Evolutionary conservation across 2,329 filamentous ascomycete species (phyloP).

Genomic region (Rasamsonia emersonii): DNA sequence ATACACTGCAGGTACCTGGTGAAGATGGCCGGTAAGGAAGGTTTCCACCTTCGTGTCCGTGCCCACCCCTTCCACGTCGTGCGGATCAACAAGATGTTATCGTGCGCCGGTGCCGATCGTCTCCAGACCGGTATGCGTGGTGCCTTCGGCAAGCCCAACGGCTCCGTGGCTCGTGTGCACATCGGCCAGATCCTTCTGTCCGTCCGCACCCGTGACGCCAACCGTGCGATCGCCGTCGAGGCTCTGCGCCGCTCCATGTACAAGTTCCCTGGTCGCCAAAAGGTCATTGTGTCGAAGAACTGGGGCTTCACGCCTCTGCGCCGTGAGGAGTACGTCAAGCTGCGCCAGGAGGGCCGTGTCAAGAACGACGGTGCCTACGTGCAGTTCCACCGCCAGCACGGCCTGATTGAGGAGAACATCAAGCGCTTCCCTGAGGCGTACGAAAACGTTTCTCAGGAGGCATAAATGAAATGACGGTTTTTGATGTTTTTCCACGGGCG

Average conservation of each 20-base stretch:
- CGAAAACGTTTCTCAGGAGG: conserved; percentile 38
- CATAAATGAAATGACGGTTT: conserved; percentile 17
- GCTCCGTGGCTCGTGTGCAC: conserved; percentile 98
- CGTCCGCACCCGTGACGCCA: conserved; percentile 90
- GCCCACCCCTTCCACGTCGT: conserved; percentile 99
- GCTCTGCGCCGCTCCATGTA: conserved; percentile 98
- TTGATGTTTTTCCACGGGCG: too few species aligned
- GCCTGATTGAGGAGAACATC: conserved; percentile 77
- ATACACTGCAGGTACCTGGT: conserved; percentile 49
- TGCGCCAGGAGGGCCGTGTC: conserved; percentile 87
- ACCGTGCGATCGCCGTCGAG: conserved; percentile 91
- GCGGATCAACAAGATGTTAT: conserved; percentile 99
- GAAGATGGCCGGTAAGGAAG: conserved; percentile 62
- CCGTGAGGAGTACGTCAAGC: conserved; percentile 93
- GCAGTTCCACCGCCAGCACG: conserved; percentile 96
- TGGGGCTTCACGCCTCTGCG: conserved; percentile 99
- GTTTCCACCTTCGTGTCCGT: conserved; percentile 64
- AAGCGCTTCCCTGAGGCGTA: conserved; percentile 89
- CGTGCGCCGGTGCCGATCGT: conserved; percentile 99
- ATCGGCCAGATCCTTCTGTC: conserved; percentile 99
- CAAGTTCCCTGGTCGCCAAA: conserved; percentile 99
- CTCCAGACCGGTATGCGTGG: conserved; percentile 99
- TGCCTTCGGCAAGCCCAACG: conserved; percentile 99
- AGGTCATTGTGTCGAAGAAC: conserved; percentile 99
- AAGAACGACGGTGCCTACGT: conserved; percentile 99